Conservation (phyloP, 345 rosid species). For the Anastatica hierochuntica region DNA sequence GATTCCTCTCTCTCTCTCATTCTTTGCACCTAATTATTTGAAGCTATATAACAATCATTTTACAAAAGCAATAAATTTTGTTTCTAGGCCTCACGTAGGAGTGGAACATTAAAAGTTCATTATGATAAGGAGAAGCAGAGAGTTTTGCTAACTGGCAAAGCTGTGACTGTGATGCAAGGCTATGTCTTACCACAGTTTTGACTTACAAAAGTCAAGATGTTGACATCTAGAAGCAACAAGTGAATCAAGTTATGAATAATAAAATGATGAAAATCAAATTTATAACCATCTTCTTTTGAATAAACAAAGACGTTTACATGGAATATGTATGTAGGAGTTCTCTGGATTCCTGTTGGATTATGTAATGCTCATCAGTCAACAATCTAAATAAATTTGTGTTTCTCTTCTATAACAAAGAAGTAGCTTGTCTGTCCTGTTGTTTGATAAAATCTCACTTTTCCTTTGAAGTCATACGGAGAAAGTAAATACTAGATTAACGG, state of each 20-base stretch:
- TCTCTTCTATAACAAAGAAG: no score
- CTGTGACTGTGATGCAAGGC: constrained; percentile 53
- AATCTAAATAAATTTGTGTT: no score
- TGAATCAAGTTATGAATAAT: not conserved
- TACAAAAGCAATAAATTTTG: no score
- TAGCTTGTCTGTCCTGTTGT: no score
- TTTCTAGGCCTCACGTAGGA: constrained; percentile 42
- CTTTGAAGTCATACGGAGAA: no score
- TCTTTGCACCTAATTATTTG: not conserved
- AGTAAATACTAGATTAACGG: no score
- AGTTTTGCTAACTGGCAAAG: constrained; percentile 53
- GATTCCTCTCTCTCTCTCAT: constrained; percentile 20
- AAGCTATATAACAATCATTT: no score
- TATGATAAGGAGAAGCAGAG: constrained; percentile 38
- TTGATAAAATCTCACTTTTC: no score
- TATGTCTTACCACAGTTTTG: constrained; percentile 31
- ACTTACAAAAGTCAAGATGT: not conserved
- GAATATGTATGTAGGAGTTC: no score
- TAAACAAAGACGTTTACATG: not conserved
- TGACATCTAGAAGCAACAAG: not conserved
- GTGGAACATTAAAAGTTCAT: constrained; percentile 44
- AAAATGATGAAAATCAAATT: not conserved
- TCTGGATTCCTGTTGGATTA: no score
- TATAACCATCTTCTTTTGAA: not conserved
- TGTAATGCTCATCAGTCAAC: no score